These are phyloP conservation scores for Yamadazyma takamatsuzukensis DNA, from an alignment of 805 yeast genomes.

Conservation along the genomic window DNA sequence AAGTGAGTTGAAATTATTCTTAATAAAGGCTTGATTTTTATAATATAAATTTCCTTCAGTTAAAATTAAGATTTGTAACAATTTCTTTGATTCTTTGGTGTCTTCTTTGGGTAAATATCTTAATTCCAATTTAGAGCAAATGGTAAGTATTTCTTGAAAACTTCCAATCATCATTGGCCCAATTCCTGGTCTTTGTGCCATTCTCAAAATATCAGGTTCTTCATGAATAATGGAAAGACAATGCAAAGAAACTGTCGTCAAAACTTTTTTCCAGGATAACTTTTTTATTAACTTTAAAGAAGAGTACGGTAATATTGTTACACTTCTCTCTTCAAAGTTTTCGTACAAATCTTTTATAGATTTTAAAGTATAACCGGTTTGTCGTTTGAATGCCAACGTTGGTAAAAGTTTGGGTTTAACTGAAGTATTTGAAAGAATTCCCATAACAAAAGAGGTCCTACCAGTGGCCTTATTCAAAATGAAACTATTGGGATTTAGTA, in stretches of 20 bases:
- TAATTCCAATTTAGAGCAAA: conserved; percentile 6
- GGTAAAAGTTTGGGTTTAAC: background rate
- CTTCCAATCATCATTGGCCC: conserved; percentile 14
- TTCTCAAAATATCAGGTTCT: conserved; percentile 12
- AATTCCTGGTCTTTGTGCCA: conserved; percentile 6
- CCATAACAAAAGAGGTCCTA: conserved; percentile 3
- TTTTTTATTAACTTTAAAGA: conserved; percentile 3
- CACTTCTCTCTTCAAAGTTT: background rate
- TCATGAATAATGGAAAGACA: conserved; percentile 17
- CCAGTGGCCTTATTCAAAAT: conserved; percentile 6
- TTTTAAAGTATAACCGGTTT: conserved; percentile 2
- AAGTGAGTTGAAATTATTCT: conserved; percentile 5
- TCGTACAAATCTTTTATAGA: background rate
- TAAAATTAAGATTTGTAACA: conserved; percentile 11
- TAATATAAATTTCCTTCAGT: conserved; percentile 9
- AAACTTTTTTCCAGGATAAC: conserved; percentile 11
- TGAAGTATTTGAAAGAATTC: conserved; percentile 1
- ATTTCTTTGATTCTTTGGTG: conserved; percentile 10
- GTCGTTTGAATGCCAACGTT: conserved; percentile 1
- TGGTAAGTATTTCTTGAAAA: conserved; percentile 11
- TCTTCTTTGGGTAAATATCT: conserved; percentile 7
- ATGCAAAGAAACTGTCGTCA: conserved; percentile 13
- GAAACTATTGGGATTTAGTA: conserved; percentile 6
- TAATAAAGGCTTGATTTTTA: conserved; percentile 1
- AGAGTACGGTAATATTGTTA: conserved; percentile 2